phyloP scores from a whole-genome alignment of 1,139 yeast species.

The Pichia sp. region DNA sequence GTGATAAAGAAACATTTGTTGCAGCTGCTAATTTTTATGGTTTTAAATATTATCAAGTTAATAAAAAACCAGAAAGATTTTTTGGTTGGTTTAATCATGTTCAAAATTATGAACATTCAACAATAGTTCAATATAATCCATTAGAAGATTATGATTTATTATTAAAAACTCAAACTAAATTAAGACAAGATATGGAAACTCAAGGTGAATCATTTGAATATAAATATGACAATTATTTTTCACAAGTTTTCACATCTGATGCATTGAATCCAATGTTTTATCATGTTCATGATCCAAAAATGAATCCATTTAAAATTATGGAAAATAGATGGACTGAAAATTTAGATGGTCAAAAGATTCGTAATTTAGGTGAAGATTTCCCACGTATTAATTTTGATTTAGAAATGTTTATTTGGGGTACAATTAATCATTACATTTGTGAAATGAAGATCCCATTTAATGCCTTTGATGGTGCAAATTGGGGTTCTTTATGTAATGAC shows the following conservation, averaged over 20 bases:
- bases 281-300: constrained; percentile 29
- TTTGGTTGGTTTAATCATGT: constrained; percentile 29
- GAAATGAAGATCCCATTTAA: constrained; percentile 9
- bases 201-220: constrained; percentile 20
- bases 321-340: constrained; percentile 20
- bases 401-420: constrained; percentile 25
- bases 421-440: constrained; percentile 18
- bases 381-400: constrained; percentile 23
- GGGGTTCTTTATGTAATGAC: constrained; percentile 12
- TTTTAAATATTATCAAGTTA: constrained; percentile 49
- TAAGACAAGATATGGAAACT: constrained; percentile 15
- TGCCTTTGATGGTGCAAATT: constrained; percentile 11
- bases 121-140: constrained; percentile 67
- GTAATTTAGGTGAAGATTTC: constrained; percentile 26
- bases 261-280: constrained; percentile 25
- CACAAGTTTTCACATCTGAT: constrained; percentile 18
- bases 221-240: constrained; percentile 21
- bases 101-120: constrained; percentile 23
- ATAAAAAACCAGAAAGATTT: constrained; percentile 29
- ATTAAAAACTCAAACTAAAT: constrained; percentile 14
- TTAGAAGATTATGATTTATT: constrained; percentile 42
- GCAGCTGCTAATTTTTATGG: constrained; percentile 51
- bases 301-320: constrained; percentile 24
- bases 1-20: constrained; percentile 58
- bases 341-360: constrained; percentile 16